phyloP scores from a whole-genome alignment of 2,329 filamentous ascomycete species.

The Claviceps fusiformis region DNA sequence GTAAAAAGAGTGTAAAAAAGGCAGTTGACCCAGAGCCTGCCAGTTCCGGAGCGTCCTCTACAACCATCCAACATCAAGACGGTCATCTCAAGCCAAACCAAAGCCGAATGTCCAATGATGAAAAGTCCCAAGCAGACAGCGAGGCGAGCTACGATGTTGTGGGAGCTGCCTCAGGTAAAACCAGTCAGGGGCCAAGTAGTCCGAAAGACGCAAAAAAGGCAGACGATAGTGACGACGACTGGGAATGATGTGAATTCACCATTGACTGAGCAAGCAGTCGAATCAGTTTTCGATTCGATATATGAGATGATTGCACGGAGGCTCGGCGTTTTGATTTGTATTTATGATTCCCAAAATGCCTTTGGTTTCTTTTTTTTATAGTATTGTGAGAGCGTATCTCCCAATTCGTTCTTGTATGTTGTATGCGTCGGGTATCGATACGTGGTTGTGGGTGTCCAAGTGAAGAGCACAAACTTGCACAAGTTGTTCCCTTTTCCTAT shows the following conservation, averaged over 20 bases:
- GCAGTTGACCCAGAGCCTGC: conserved; percentile 18
- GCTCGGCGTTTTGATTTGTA: conserved; percentile 20
- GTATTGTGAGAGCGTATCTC: not conserved
- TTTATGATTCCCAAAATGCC: conserved; percentile 8
- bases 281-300: not conserved
- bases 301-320: not conserved
- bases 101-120: conserved; percentile 66
- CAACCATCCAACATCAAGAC: conserved; percentile 43
- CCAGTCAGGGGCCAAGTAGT: conserved; percentile 62
- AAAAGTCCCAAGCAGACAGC: conserved; percentile 81
- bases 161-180: conserved; percentile 58
- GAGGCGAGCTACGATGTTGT: conserved; percentile 95
- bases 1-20: conserved; percentile 14
- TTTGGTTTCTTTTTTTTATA: not conserved
- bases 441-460: not conserved
- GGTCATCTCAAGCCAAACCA: conserved; percentile 46
- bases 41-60: conserved; percentile 42
- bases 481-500: conserved; percentile 19
- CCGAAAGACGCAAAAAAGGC: conserved; percentile 42
- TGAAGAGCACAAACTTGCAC: not conserved
- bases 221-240: conserved; percentile 23
- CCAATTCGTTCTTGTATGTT: conserved; percentile 5
- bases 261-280: not conserved
- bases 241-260: conserved; percentile 7
- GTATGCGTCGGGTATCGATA: conserved; percentile 15